phyloP scores from a whole-genome alignment of 2,329 filamentous ascomycete genomes.

The Neopestalotiopsis rosae region DNA sequence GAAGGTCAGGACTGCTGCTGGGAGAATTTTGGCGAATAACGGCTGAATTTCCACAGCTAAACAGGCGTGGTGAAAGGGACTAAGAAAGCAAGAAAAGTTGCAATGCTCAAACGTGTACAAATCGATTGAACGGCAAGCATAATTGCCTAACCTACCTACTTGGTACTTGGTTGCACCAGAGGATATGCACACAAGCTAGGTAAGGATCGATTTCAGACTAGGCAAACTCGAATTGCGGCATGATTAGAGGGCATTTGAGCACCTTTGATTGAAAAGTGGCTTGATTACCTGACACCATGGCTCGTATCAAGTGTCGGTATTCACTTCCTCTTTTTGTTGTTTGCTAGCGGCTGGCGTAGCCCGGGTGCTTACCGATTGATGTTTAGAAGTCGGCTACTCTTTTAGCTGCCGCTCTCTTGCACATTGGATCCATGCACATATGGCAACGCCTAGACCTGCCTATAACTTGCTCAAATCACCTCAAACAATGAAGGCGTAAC shows the following conservation, averaged over 20 bases:
- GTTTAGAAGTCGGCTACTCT: not conserved
- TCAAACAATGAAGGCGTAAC: conserved; percentile 34
- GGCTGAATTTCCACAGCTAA: too few relatives aligned
- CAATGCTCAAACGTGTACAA: too few relatives aligned
- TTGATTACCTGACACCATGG: not conserved
- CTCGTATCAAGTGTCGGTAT: not conserved
- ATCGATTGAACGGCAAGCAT: too few relatives aligned
- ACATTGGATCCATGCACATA: not conserved
- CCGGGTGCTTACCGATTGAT: not conserved
- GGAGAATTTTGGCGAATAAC: not conserved
- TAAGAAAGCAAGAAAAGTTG: too few relatives aligned
- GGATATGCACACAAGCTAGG: too few relatives aligned
- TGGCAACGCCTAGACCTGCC: conserved; percentile 23
- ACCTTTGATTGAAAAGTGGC: not conserved
- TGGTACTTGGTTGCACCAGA: too few relatives aligned
- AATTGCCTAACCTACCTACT: too few relatives aligned
- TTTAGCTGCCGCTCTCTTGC: not conserved
- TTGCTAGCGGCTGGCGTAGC: not conserved
- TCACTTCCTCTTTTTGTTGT: not conserved
- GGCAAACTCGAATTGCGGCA: not conserved
- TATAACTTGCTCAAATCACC: conserved; percentile 58
- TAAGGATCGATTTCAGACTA: not conserved
- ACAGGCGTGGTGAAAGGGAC: too few relatives aligned
- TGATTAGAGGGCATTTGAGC: not conserved
- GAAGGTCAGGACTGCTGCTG: not conserved